Evolutionary conservation across 371 early-diverging fungal genomes (phyloP).

Genomic region (Apophysomyces trapeziformis): DNA sequence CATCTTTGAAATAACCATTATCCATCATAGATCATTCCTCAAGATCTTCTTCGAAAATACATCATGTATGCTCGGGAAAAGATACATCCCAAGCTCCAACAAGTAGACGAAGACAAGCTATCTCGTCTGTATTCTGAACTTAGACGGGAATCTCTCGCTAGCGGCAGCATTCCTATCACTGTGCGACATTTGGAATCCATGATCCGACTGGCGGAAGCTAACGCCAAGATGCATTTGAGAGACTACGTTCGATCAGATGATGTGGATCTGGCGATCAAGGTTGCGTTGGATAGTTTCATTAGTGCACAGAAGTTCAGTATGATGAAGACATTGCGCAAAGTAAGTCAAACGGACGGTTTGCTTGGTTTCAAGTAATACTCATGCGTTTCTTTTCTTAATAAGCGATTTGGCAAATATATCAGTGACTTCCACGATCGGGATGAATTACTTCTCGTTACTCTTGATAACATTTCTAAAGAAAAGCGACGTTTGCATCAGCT

Average conservation of each 20-base stretch:
- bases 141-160: slow-evolving; percentile 89
- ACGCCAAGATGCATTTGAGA: slow-evolving; percentile 98
- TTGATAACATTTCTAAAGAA: slow-evolving; percentile 79
- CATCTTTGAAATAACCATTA: background rate
- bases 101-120: slow-evolving; percentile 90
- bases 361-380: background rate
- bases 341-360: slow-evolving; percentile 20
- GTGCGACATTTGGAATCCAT: slow-evolving; percentile 99
- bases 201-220: slow-evolving; percentile 97
- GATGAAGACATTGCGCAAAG: slow-evolving; percentile 76
- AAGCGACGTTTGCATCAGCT: slow-evolving; percentile 74
- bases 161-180: slow-evolving; percentile 97
- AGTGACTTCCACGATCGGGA: slow-evolving; percentile 76
- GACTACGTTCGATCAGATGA: slow-evolving; percentile 93
- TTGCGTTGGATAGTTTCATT: slow-evolving; percentile 95
- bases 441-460: slow-evolving; percentile 76
- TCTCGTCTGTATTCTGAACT: slow-evolving; percentile 91
- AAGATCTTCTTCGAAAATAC: slow-evolving; percentile 94
- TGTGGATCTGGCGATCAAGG: slow-evolving; percentile 95
- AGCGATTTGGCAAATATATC: slow-evolving; percentile 87
- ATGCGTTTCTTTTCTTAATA: slow-evolving; percentile 18
- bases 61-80: slow-evolving; percentile 96
- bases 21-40: slow-evolving; percentile 69
- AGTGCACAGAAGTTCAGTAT: slow-evolving; percentile 97
- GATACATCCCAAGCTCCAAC: slow-evolving; percentile 83